These are phyloP conservation scores for Ophiocordyceps camponoti-saundersi DNA, from an alignment of 2,329 filamentous ascomycete species.

Conservation along the genomic window DNA sequence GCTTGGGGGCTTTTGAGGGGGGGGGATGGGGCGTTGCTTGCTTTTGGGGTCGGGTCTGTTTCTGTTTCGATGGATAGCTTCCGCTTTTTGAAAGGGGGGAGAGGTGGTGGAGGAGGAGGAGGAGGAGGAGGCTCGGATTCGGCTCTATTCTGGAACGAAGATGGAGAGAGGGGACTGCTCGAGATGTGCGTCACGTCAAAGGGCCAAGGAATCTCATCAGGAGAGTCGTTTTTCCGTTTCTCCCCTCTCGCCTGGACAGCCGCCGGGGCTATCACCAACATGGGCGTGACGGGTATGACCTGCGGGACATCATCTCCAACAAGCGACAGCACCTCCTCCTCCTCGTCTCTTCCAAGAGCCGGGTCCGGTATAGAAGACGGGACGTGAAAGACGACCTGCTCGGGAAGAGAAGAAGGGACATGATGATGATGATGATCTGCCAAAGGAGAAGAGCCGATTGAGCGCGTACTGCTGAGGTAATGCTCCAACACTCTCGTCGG, in stretches of 20 bases:
- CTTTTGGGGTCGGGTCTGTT: neutral
- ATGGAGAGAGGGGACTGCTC: conserved; percentile 9
- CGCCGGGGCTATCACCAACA: neutral
- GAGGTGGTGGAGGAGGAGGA: no score
- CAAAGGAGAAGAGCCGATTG: conserved; percentile 11
- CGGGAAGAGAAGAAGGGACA: neutral
- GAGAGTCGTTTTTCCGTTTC: conserved; percentile 1
- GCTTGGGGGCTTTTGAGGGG: conserved; percentile 9
- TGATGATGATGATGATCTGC: conserved; percentile 2
- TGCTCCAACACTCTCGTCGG: conserved; percentile 33
- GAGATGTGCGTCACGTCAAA: conserved; percentile 16
- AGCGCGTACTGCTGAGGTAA: conserved; percentile 19
- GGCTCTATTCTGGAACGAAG: conserved; percentile 7
- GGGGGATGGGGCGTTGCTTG: neutral
- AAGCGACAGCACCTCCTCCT: neutral
- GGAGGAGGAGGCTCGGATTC: conserved; percentile 12
- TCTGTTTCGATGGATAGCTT: conserved; percentile 1
- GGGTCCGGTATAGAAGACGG: conserved; percentile 10
- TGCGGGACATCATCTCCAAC: neutral
- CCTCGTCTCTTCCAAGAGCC: conserved; percentile 1
- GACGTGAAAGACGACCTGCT: conserved; percentile 3
- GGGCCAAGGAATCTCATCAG: neutral
- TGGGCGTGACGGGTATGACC: conserved; percentile 11
- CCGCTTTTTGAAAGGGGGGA: conserved; percentile 10
- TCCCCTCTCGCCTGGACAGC: no score